Evolutionary conservation across 305 asterid species (phyloP), one percentile per base, ranked within the genome.

Genomic region (Fraxinus velutina): DNA sequence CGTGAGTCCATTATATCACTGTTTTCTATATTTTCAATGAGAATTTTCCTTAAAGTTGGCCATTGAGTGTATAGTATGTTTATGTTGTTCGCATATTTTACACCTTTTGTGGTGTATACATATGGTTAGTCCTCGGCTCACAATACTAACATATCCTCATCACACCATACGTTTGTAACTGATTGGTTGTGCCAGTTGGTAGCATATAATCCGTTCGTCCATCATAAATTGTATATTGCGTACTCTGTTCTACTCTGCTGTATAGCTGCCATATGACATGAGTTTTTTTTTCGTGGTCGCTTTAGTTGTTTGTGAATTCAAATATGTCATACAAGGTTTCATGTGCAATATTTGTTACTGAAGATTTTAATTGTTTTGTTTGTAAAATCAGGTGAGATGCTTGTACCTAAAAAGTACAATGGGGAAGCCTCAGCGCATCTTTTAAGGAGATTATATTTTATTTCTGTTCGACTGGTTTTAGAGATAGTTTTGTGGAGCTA

Each of bases 351-450:
- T 62, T 24, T n/a, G 30, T 76, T 36, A 74, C 75, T 79, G 2
- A 70, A 3, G 3, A 19, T 32, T 57, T 27, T 6, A 74, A 17
- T n/a, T 64, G 34, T 83, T 79, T 64, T 5, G 52, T 77, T 73
- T n/a, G 70, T 2, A 71, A 82, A 75, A 80, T 73, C 91, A 91
- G 93, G 93, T 91, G 76, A 86, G 93, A 86, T 91, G 93, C 86
- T 85, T 91, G 90, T 90, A 87, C 91, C 81, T 91, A 91, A 91
- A 91, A 91, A 91, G 89, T 57, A 91, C 95, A 78, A 91, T 91
- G 95, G 95, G 95, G 57, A 90, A 87, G 90, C 86, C 92, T 1
- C 90, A 85, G 39, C 92, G 95, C 70, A 81, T 91, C 83, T 91
- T 90, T 80, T 91, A 79, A 84, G 86, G 74, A 1, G 10, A 24